Evolutionary conservation across 306 rosid genomes (phyloP), one percentile per base, ranked within the genome.

Genomic region (Echinosophora koreensis): DNA sequence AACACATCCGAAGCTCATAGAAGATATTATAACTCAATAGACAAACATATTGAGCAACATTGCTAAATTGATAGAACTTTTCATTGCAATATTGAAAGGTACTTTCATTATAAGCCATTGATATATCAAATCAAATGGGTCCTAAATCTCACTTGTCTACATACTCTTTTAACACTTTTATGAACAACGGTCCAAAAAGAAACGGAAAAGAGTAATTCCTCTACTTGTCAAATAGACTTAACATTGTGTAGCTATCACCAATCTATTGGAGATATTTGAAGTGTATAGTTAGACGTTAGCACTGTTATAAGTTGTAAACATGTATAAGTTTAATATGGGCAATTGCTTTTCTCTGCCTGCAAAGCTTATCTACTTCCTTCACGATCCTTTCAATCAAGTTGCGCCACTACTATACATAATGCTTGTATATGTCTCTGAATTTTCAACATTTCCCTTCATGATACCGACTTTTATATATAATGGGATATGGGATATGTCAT

Each of bases 71-170:
- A 47, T 11, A 3, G 52, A 47, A 47, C 15, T 47, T 47, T 15
- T 47, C 52, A 47, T 47, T 46, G 51, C 51, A 10, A 46, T 13
- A 46, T 11, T 46, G 51, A 46, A 46, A 46, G 51, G 51, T 46
- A 11, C 15, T 39, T 62, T 80, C 2, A 55, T 42, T 66, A 66
- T 41, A 66, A 52, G 69, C 39, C 61, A 80, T 37, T 11, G 58
- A 59, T 49, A 18, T 11, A 50, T 66, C 71, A 58, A 66, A 80
- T 73, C 59, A 61, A 11, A 68, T 18, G 74, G 78, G 79, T 58
- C 74, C 73, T 76, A 52, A 50, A 54, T 55, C 70, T 42, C 67
- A 3, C 30, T 76, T 27, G 66, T 81, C 77, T 51, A 68, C 27
- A 18, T 42, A 4, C 76, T 34, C 55, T 44, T 69, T 52, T 55